Evolutionary conservation across 1,284 basidiomycete genomes (phyloP).

Genomic region (Moesziomyces parantarcticus): DNA sequence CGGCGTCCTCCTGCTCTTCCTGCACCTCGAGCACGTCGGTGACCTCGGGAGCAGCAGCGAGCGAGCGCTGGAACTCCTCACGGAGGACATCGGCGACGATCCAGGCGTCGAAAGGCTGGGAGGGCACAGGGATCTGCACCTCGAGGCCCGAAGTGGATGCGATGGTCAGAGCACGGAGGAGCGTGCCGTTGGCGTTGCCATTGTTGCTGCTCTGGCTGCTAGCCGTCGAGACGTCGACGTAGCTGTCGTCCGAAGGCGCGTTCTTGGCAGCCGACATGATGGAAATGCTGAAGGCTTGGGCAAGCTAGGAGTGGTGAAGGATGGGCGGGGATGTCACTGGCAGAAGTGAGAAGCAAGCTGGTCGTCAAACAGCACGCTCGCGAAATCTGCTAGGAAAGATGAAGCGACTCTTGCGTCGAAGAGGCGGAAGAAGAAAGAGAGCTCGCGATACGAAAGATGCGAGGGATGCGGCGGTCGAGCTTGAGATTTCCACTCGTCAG

Average conservation of each 20-base stretch:
- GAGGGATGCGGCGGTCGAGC: conserved; percentile 13
- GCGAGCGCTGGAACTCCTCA: conserved; percentile 57
- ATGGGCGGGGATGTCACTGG: not conserved
- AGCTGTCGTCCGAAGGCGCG: conserved; percentile 48
- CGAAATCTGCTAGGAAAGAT: conserved; percentile 11
- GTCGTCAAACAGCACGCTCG: conserved; percentile 44
- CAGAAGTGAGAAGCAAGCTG: conserved; percentile 24
- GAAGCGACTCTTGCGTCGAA: conserved; percentile 14
- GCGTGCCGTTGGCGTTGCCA: conserved; percentile 35
- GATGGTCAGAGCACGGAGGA: conserved; percentile 42
- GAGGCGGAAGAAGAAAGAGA: conserved; percentile 1
- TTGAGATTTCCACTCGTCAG: conserved; percentile 37
- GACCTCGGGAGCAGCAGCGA: conserved; percentile 54
- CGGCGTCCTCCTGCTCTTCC: conserved; percentile 59
- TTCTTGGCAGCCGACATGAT: conserved; percentile 41
- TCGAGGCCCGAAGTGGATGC: conserved; percentile 35
- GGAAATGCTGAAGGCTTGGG: not conserved
- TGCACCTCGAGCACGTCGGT: conserved; percentile 43
- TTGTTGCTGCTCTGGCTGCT: conserved; percentile 46
- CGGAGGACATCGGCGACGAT: conserved; percentile 58
- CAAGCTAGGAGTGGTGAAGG: not conserved
- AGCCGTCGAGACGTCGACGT: conserved; percentile 41
- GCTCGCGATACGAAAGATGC: not conserved
- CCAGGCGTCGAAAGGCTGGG: conserved; percentile 61
- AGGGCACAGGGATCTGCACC: conserved; percentile 56